Base-by-base conservation (phyloP, 495 filamentous ascomycete species). In the Sabuloglossum arenarium region DNA sequence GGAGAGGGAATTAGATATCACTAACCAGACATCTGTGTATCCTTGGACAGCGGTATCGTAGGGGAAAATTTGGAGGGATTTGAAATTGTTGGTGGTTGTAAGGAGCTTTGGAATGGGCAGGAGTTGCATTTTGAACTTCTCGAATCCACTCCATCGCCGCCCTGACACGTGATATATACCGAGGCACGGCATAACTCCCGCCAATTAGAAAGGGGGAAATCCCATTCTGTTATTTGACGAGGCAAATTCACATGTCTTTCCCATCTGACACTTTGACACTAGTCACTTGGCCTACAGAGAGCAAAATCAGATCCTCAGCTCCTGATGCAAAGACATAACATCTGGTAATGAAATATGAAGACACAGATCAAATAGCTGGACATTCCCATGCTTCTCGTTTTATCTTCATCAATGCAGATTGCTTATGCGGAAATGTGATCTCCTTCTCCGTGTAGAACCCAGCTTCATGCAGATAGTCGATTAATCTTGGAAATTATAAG, bases 391-490 rank as follows among this genome's bases (percentile, higher is more conserved):
- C 77, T 58, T 96, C 89, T 58, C 91, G 72, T 62, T 76, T 74
- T 49, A 94, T 76, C 66, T 82, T 84, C 72, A 94, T 84, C 60
- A 94, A 73, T 60, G 88, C 90, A 1, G 86, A 77, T 65, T 93
- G 88, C 68, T 97, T 98, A 66, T 97, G 88, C 19, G 90, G 84
- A 62, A 98, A 91, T 14, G 79, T 76, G 39, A 97, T 74, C 64
- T 96, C 85, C 54, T 77, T 81, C 66, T 97, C 86, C 64, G 91
- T 94, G 55, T 82, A 79, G 63, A 96, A 98, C 3, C 91, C 91
- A 1, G 74, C 73, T 19, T 81, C 63, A 57, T 82, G 71, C 8
- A 89, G 73, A 61, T 94, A 90, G 9, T 74, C 70, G 54, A 90
- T 83, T 39, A 97, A 79, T 61, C 90, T 96, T 56, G 25, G 49